Base-by-base conservation (phyloP, 2,329 filamentous ascomycete species). In the Lasiodiplodia hormozganensis region DNA sequence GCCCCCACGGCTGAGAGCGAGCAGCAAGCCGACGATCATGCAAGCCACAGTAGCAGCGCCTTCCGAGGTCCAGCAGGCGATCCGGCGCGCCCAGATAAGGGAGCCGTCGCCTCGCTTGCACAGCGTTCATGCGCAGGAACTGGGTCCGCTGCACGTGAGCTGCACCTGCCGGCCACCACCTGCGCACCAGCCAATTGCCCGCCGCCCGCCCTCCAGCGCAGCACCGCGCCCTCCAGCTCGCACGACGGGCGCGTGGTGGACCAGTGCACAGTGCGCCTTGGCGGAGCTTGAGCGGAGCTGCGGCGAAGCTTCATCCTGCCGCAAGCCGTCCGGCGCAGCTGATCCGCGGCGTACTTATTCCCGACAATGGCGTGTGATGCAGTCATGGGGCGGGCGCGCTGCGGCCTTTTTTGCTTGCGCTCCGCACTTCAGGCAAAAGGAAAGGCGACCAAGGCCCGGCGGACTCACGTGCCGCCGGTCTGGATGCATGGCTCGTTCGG, bases 41-140 rank as follows among this genome's bases (percentile, higher is more conserved):
- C 62, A 65, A 56, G 62, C 62, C 62, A 65, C 62, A 65, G 36
- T 54, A 49, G 58, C 43, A 62, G 36, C 57, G 57, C 57, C 57
- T 60, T 62, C 58, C 58, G 58, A 62, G 58, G 58, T 62, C 58
- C 58, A 62, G 58, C 58, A 62, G 57, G 40, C 31, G 58, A 62
- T 62, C 58, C 58, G 57, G 54, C 54, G 25, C 23, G 36, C 21
- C 38, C 38, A 64, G 60, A 64, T 64, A 64, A 64, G 60, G 43
- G 47, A 40, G 40, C 36, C 14, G 49, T 47, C n/a, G 28, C 28
- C 12, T 64, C 60, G 60, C 60, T 64, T 64, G 60, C 60, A 52
- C 40, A 38, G 40, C 58, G 58, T 62, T 62, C 58, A 62, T 62
- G 58, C 58, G 40, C 43, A 64, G 60, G 60, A 64, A 36, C 60